phyloP scores from a whole-genome alignment of 768 basidiomycete genomes.

The Rhodotorula babjevae region DNA sequence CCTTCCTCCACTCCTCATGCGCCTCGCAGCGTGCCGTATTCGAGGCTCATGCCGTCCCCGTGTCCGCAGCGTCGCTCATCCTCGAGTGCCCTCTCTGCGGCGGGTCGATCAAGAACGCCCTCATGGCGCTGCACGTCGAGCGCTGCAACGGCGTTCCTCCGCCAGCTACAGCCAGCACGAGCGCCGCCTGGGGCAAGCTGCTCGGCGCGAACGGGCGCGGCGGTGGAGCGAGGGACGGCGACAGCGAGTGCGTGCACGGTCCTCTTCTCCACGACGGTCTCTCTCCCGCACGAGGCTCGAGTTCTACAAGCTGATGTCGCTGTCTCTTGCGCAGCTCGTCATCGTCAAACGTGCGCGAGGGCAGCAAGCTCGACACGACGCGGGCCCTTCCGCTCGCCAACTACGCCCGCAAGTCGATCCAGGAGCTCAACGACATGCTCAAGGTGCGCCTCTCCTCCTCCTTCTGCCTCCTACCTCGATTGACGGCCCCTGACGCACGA shows the following conservation, averaged over 20 bases:
- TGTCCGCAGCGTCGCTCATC: background rate
- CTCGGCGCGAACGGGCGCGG: background rate
- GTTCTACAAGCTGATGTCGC: too few relatives aligned
- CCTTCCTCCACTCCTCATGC: background rate
- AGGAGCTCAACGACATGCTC: slow-evolving; percentile 14
- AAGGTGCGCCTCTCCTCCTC: background rate
- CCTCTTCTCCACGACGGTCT: too few relatives aligned
- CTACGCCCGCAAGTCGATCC: slow-evolving; percentile 9
- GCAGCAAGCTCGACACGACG: background rate
- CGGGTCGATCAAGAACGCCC: slow-evolving; percentile 4
- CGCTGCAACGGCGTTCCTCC: background rate
- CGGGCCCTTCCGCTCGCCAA: slow-evolving; percentile 4
- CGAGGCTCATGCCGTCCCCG: background rate
- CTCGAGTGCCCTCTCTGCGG: slow-evolving; percentile 12
- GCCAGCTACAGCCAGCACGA: background rate
- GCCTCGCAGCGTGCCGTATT: too few relatives aligned
- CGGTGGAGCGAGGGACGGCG: background rate
- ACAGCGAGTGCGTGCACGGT: background rate
- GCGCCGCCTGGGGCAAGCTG: slow-evolving; percentile 6
- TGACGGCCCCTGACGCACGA: too few relatives aligned
- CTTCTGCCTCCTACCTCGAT: too few relatives aligned
- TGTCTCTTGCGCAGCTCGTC: background rate
- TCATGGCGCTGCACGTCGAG: slow-evolving; percentile 4
- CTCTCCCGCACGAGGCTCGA: background rate
- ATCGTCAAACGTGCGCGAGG: background rate